Conservation (phyloP, 179 eudicot species). For the Dionaea muscipula region DNA sequence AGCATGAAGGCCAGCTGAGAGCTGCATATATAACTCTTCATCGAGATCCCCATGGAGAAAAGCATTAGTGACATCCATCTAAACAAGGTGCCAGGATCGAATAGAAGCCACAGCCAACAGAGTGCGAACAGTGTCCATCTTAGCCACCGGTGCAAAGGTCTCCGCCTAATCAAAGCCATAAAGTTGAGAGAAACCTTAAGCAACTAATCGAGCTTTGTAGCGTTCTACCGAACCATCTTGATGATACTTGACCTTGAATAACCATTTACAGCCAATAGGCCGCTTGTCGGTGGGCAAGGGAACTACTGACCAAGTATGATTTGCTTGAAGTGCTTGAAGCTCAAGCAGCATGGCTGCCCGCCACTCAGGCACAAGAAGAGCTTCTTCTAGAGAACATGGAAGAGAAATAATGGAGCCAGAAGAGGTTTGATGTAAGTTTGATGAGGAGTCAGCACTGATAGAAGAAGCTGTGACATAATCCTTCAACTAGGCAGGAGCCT, state of each 20-base stretch:
- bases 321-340: no score
- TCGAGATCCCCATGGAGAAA: not conserved
- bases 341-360: no score
- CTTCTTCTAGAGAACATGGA: no score
- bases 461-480: no score
- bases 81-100: not conserved
- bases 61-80: slow-evolving; percentile 1
- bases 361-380: no score
- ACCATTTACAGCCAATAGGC: not conserved
- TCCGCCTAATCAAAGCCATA: not conserved
- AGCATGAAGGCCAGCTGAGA: not conserved
- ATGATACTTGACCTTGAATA: not conserved
- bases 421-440: no score
- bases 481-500: no score
- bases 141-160: not conserved
- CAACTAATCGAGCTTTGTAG: not conserved
- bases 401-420: no score
- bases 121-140: not conserved
- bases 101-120: not conserved
- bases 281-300: not conserved
- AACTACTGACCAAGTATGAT: not conserved
- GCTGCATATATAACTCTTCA: not conserved
- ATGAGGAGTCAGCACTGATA: no score
- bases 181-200: not conserved
- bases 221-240: not conserved